Base-by-base conservation (phyloP, 225 moss, liverwort and hornwort species). In the Ulota crispa region DNA sequence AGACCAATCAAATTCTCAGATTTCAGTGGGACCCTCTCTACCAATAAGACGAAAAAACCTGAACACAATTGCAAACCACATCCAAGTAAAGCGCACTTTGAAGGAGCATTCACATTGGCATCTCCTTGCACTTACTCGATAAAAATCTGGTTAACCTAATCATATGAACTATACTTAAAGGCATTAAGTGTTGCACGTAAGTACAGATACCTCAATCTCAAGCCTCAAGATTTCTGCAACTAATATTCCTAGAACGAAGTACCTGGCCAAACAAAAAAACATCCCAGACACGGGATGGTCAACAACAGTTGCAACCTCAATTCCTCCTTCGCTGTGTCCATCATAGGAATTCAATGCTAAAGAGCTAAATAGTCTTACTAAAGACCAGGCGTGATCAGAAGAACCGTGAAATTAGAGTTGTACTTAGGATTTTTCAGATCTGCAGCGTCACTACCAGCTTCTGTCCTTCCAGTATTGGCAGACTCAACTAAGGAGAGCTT, bases 401-500 rank as follows among this genome's bases (percentile, higher is more conserved):
- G 26, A 32, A 63, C 68, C 78, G 43, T 53, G 59, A 9, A 37
- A 68, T 72, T 60, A 53, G 59, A 68, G 21, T 4, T 45, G 20
- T 37, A 26, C 14, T 26, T 50, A 6, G 8, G 16, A 37, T 55
- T 32, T 72, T 13, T 71, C 43, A 64, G 9, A 11, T 64, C 64
- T 71, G 62, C 77, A 50, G 72, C 52, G 56, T 7, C n/a, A 0
- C 34, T 60, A 27, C 42, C 43, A 72, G 71, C 32, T 54, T 60
- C 61, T 20, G 69, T 59, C 63, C 28, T 6, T 69, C 28, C 57
- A 66, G 18, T 45, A 31, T 5, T 19, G 41, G 21, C 36, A 24
- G 10, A 70, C 47, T 20, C 21, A 75, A 69, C 64, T 82, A 87
- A 18, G 73, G 76, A 77, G 91, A 66, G 69, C 68, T 83, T 70